A percentile compares a stretch with the other conserved stretches of the same genome.
These are phyloP conservation scores for Penicillium sp. DNA, from an alignment of 2,329 filamentous ascomycete species.

Conservation along the genomic window DNA sequence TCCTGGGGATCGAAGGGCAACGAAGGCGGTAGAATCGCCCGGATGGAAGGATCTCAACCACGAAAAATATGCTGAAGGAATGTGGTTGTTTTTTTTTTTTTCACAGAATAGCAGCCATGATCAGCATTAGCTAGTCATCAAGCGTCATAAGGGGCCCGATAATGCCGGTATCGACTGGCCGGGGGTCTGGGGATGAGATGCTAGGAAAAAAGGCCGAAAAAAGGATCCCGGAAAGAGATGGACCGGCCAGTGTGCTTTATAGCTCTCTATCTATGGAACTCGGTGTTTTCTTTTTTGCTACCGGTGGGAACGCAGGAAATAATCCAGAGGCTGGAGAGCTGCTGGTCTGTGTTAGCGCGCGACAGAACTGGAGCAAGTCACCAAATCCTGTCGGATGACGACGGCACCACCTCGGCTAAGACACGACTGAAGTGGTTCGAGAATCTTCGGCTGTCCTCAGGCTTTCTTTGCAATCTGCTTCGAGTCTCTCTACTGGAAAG, in stretches of 20 bases:
- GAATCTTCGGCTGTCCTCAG: constrained; percentile 11
- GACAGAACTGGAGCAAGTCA: constrained; percentile 27
- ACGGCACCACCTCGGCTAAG: neutral
- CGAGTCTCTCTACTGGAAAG: constrained; percentile 4
- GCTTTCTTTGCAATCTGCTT: constrained; percentile 4
- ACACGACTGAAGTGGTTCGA: constrained; percentile 14
- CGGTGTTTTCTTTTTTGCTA: constrained; percentile 11
- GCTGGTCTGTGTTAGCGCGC: constrained; percentile 32
- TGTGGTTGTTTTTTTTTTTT: neutral
- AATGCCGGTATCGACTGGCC: constrained; percentile 2
- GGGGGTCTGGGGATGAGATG: neutral
- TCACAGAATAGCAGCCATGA: constrained; percentile 2
- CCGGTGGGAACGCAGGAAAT: constrained; percentile 21
- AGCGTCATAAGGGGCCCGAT: constrained; percentile 1
- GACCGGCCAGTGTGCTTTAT: constrained; percentile 11
- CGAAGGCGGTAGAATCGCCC: constrained; percentile 42
- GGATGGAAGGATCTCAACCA: constrained; percentile 19
- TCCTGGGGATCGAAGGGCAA: constrained; percentile 33
- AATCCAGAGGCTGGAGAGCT: constrained; percentile 33
- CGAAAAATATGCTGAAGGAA: neutral
- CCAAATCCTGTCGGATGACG: constrained; percentile 18
- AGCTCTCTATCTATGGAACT: constrained; percentile 5
- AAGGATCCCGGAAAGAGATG: neutral
- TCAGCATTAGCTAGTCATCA: constrained; percentile 3
- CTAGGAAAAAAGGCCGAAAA: neutral